A percentile compares a stretch with the other conserved stretches of the same genome.
These are phyloP conservation scores for Omphalotus guepiniiformis DNA, from an alignment of 768 basidiomycete species.

Conservation along the genomic window DNA sequence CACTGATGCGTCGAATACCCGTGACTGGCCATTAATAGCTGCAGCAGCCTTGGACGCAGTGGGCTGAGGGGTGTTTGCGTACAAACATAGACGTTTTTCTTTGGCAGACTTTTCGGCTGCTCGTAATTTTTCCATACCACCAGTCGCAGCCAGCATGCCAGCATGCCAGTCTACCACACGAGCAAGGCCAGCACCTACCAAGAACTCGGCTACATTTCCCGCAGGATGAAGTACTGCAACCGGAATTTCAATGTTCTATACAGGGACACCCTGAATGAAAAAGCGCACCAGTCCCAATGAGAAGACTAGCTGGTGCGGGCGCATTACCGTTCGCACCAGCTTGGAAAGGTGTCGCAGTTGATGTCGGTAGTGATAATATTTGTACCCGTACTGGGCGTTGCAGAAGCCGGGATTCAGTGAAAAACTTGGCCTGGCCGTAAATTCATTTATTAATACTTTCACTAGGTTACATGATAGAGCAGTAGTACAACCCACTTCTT, in stretches of 20 bases:
- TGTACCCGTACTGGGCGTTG: slow-evolving; percentile 75
- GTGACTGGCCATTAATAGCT: slow-evolving; percentile 36
- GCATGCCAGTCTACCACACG: slow-evolving; percentile 98
- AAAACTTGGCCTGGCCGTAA: slow-evolving; percentile 74
- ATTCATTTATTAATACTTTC: slow-evolving; percentile 15
- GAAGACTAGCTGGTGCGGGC: slow-evolving; percentile 72
- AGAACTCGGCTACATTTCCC: slow-evolving; percentile 90
- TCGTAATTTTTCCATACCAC: slow-evolving; percentile 85
- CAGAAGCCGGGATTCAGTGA: slow-evolving; percentile 84
- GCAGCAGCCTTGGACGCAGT: slow-evolving; percentile 45
- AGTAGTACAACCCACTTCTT: slow-evolving; percentile 60
- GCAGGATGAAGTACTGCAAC: slow-evolving; percentile 82
- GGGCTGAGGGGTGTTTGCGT: slow-evolving; percentile 48
- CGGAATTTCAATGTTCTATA: background rate
- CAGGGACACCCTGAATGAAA: slow-evolving; percentile 6
- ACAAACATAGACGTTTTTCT: slow-evolving; percentile 67
- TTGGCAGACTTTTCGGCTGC: slow-evolving; percentile 80
- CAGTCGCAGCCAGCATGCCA: slow-evolving; percentile 80
- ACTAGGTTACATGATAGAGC: background rate
- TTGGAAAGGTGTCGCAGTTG: slow-evolving; percentile 80
- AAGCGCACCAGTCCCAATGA: slow-evolving; percentile 77
- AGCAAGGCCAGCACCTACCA: slow-evolving; percentile 81
- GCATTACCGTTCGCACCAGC: slow-evolving; percentile 44
- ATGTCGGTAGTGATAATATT: slow-evolving; percentile 75
- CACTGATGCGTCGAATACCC: slow-evolving; percentile 78